Base-by-base conservation (phyloP, 169 alveolate species). In the Cryptosporidium canis region DNA sequence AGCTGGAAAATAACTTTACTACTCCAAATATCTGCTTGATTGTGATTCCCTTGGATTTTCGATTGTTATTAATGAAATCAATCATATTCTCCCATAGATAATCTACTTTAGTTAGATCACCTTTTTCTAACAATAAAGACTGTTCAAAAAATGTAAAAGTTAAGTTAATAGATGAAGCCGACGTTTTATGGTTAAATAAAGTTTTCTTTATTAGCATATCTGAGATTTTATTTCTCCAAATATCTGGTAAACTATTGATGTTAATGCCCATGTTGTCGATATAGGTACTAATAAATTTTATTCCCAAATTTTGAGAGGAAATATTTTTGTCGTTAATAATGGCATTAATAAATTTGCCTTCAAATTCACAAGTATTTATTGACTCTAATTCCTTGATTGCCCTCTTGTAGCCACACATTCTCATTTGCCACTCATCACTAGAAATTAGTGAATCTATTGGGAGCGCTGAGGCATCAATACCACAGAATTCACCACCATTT, bases 341-440 rank as follows among this genome's bases (percentile, higher is more conserved):
- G n/a, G 27, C 61, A 6, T 55, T 43, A 21, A 77, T 58, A 35
- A 41, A 58, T 18, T 21, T 0, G 24, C 29, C 3, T 53, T 58
- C 70, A 0, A 77, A 39, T 3, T 55, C 72, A 16, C 31, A 5
- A 41, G 41, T 9, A 37, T 55, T 61, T 37, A 77, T 0, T 9
- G 27, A 16, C n/a, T 77, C 77, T 31, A 77, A 21, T 58, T 77
- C 87, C 8, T 61, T 56, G n/a, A 77, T 77, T 41, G 33, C 31
- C 18, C 37, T 77, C 29, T 77, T 61, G 64, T 77, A 77, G 8
- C 87, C 87, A 43, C 61, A 77, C 65, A 58, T 39, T 63, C 87
- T 53, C 71, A 77, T 77, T 43, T 77, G 87, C 87, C 87, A 77
- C 24, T 77, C 87, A 58, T 14, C 61, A 24, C 87, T 77, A 7